Evolutionary conservation across 352 stramenopile species (phyloP), one percentile per base, ranked within the genome.

Genomic region (Phytophthora quininea): DNA sequence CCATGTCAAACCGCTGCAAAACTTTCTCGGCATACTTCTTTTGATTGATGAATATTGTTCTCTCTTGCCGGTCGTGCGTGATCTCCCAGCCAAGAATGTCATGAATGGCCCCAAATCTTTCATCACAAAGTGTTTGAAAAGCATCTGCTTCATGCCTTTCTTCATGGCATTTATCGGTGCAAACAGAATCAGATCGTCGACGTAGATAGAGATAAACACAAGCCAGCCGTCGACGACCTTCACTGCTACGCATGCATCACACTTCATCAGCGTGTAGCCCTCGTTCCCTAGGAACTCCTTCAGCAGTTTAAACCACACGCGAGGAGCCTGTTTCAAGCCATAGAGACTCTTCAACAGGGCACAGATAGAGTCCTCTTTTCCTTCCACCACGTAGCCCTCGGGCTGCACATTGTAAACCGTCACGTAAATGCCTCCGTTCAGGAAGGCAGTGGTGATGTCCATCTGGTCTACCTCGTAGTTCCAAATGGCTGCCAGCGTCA

Each of bases 81-180:
- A 71, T 59, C 24, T 71, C 62, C 67, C 67, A 71, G 10, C 62
- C 56, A 4, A 75, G 27, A 40, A 71, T 71, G n/a, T 68, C 71
- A 12, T 75, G 53, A 10, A 71, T 32, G 9, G n/a, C 10, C 62
- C 62, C 2, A 71, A 48, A 24, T 71, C 53, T 24, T 71, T 75
- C 67, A 69, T 74, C 27, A 54, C 51, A 31, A 69, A 74, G 6
- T 45, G 27, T 1, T 49, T 5, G 3, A 5, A 19, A 8, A 74
- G 46, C 37, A 64, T 64, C n/a, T 50, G 3, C 40, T 69, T 69
- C 54, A 63, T 53, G 12, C 59, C 11, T 0, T 64, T 38, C 0
- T 68, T 75, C 1, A 65, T 32, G 1, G 24, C 30, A 43, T 38
- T 71, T 8, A 5, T 71, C 2, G 62, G 54, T 10, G 62, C 62